Evolutionary conservation across 257 asterid species (phyloP).

Genomic region (Lycium barbarum): DNA sequence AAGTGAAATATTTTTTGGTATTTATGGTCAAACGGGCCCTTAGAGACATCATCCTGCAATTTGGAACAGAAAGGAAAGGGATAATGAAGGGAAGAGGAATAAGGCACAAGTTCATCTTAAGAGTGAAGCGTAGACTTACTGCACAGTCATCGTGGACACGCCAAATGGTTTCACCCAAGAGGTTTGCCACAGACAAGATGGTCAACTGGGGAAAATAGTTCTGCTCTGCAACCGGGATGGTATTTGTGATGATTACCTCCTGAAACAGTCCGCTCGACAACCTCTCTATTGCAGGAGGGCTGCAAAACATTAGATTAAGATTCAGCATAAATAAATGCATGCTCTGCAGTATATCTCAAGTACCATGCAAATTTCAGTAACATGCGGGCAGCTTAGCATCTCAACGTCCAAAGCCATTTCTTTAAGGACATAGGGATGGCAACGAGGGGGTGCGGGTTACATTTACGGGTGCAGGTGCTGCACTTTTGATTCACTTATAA

Average conservation of each 20-base stretch:
- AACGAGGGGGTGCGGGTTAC: too few relatives aligned
- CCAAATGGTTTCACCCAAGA: conserved; percentile 92
- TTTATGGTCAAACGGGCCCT: too few relatives aligned
- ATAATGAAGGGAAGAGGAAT: too few relatives aligned
- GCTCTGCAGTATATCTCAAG: neutral
- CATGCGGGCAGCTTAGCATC: conserved; percentile 10
- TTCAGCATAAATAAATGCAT: neutral
- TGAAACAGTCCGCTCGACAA: conserved; percentile 91
- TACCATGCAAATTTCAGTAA: neutral
- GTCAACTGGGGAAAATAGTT: conserved; percentile 95
- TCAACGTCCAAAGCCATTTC: neutral
- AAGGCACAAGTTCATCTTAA: neutral
- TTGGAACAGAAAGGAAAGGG: too few relatives aligned
- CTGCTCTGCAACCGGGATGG: conserved; percentile 85
- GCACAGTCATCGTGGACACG: conserved; percentile 92
- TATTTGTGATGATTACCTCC: conserved; percentile 93
- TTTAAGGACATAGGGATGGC: neutral
- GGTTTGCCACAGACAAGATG: conserved; percentile 87
- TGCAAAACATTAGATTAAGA: conserved; percentile 48
- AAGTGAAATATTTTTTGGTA: too few relatives aligned
- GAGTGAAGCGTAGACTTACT: conserved; percentile 54
- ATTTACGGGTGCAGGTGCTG: too few relatives aligned
- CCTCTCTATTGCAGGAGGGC: conserved; percentile 96
- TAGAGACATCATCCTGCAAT: too few relatives aligned
- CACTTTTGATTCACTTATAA: too few relatives aligned